Conservation (phyloP, 2,329 filamentous ascomycete species). For the Fusarium falciforme region DNA sequence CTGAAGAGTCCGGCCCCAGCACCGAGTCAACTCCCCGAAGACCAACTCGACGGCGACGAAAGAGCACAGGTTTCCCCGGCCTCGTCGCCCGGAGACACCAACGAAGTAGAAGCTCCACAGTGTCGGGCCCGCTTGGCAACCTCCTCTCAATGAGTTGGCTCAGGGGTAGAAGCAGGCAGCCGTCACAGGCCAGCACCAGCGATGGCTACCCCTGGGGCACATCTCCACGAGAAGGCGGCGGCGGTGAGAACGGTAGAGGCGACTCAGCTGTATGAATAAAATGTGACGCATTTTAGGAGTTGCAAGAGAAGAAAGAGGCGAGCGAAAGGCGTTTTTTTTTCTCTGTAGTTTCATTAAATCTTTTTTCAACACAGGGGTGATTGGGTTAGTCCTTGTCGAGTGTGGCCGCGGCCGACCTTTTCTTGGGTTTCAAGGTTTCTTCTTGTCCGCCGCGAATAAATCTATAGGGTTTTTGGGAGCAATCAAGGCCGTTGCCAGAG, state of each 20-base stretch:
- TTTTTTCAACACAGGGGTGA: not conserved
- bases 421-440: slow-evolving; percentile 1
- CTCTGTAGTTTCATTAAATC: not conserved
- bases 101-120: slow-evolving; percentile 52
- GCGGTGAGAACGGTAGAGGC: slow-evolving; percentile 19
- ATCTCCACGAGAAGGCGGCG: slow-evolving; percentile 37
- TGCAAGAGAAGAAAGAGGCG: slow-evolving; percentile 28
- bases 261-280: slow-evolving; percentile 51
- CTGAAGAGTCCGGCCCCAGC: slow-evolving; percentile 45
- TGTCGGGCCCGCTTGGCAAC: slow-evolving; percentile 64
- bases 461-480: slow-evolving; percentile 1
- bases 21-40: slow-evolving; percentile 46
- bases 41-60: slow-evolving; percentile 60
- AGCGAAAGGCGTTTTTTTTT: slow-evolving; percentile 33
- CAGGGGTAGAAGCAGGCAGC: slow-evolving; percentile 42
- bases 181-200: slow-evolving; percentile 37
- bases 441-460: slow-evolving; percentile 13
- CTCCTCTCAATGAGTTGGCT: slow-evolving; percentile 70
- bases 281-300: slow-evolving; percentile 22
- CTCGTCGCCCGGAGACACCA: slow-evolving; percentile 64
- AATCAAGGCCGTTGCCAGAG: slow-evolving; percentile 9
- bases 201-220: slow-evolving; percentile 28
- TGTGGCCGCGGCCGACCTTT: not conserved
- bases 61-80: slow-evolving; percentile 71
- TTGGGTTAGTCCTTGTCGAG: slow-evolving; percentile 16